Conservation (phyloP, 1,284 basidiomycete genomes). For the Mrakiaceae sp. region DNA sequence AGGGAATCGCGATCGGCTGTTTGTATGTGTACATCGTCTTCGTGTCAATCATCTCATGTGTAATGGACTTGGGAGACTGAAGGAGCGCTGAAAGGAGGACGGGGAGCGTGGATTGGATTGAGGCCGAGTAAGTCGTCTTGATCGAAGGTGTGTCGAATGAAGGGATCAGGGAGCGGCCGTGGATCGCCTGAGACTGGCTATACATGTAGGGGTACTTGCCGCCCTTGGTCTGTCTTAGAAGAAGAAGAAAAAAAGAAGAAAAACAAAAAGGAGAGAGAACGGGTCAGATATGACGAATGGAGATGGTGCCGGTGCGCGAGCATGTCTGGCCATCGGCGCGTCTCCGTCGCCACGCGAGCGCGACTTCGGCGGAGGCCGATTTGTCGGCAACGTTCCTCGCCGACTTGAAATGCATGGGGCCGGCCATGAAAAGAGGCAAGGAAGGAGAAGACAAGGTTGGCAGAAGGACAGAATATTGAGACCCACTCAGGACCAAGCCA, state of each 20-base stretch:
- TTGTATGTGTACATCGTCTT: constrained; percentile 30
- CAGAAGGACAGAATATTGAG: not conserved
- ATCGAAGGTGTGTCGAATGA: constrained; percentile 42
- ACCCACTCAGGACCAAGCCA: constrained; percentile 77
- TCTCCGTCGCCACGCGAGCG: no score
- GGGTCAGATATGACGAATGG: not conserved
- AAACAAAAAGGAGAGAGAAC: not conserved
- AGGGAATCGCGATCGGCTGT: constrained; percentile 70
- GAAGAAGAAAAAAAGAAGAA: not conserved
- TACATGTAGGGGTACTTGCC: constrained; percentile 80
- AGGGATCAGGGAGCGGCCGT: constrained; percentile 67
- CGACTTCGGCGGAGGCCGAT: no score
- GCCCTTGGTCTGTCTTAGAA: constrained; percentile 71
- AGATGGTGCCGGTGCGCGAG: not conserved
- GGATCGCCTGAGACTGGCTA: constrained; percentile 90
- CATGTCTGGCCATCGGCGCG: no score
- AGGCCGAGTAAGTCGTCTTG: constrained; percentile 56
- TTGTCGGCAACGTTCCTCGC: no score
- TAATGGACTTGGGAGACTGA: constrained; percentile 46
- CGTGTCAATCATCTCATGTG: constrained; percentile 6
- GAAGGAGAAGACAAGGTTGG: not conserved
- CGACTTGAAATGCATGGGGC: no score
- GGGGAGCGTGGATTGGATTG: constrained; percentile 62
- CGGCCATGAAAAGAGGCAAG: no score
- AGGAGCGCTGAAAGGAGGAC: constrained; percentile 73